A percentile compares a stretch with the other conserved stretches of the same genome.
Evolutionary conservation across 2,329 filamentous ascomycete genomes (phyloP).

Genomic region (Claviceps paspali): DNA sequence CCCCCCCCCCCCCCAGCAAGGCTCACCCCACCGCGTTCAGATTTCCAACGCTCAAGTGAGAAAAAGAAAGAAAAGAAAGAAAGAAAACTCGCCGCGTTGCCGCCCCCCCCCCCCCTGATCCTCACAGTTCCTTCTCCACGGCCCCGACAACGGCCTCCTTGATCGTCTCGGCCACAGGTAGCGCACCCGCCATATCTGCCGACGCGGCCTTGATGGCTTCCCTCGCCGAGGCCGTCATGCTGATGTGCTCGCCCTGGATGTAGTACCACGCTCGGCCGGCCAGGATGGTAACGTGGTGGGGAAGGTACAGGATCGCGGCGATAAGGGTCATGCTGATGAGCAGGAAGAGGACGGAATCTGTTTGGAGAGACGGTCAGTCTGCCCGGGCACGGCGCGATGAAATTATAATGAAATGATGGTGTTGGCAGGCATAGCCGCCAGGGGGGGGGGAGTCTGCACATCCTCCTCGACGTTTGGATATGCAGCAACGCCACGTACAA

Average conservation of each 20-base stretch:
- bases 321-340: slow-evolving; percentile 75
- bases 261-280: slow-evolving; percentile 86
- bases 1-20: background rate
- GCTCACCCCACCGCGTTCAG: background rate
- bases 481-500: slow-evolving; percentile 71
- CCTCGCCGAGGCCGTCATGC: slow-evolving; percentile 23
- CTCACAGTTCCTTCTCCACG: slow-evolving; percentile 20
- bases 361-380: no score
- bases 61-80: no score
- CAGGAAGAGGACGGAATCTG: slow-evolving; percentile 85
- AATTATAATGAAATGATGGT: no score
- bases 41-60: no score
- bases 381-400: no score
- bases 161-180: slow-evolving; percentile 8
- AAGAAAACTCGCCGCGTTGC: no score
- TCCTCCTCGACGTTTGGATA: no score
- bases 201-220: slow-evolving; percentile 19
- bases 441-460: no score
- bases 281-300: slow-evolving; percentile 74
- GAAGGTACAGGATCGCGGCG: slow-evolving; percentile 81
- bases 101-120: no score
- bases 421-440: no score
- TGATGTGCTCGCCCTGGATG: slow-evolving; percentile 63
- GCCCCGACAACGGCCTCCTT: slow-evolving; percentile 12
- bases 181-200: slow-evolving; percentile 14